Conservation (phyloP, 345 rosid species). For the Carallia brachiata region DNA sequence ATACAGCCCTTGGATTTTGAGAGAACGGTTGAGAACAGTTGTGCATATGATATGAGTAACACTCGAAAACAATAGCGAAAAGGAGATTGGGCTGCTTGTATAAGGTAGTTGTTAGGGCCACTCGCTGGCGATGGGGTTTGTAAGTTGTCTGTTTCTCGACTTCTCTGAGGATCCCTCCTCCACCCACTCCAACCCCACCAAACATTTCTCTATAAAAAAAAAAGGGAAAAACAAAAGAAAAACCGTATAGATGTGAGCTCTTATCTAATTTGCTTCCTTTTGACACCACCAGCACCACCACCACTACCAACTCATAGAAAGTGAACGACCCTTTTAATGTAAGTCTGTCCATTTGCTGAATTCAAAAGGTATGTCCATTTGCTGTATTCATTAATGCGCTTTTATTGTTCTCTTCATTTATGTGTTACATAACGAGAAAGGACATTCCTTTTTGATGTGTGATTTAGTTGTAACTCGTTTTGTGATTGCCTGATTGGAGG, state of each 20-base stretch:
- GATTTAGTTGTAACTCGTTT: not conserved
- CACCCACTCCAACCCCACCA: constrained; percentile 39
- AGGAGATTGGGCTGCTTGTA: constrained; percentile 18
- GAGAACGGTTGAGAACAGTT: too few species aligned
- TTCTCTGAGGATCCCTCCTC: constrained; percentile 34
- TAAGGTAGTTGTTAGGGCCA: constrained; percentile 34
- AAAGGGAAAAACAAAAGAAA: too few species aligned
- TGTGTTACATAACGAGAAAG: too few species aligned
- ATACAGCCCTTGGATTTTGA: not conserved
- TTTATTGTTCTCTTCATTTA: not conserved
- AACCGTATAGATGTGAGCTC: not conserved
- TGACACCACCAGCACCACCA: not conserved
- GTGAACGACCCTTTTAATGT: constrained; percentile 14
- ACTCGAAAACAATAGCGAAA: not conserved
- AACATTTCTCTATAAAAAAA: too few species aligned
- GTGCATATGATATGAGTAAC: too few species aligned
- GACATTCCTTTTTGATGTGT: too few species aligned
- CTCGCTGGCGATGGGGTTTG: constrained; percentile 70
- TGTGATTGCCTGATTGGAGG: not conserved
- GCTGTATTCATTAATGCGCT: constrained; percentile 1
- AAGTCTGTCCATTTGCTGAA: constrained; percentile 11
- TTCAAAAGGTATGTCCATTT: constrained; percentile 7
- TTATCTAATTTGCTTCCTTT: constrained; percentile 28
- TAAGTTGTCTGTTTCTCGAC: constrained; percentile 37
- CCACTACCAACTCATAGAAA: constrained; percentile 1